These are phyloP conservation scores for Physcomitrium patens DNA, from an alignment of 225 moss, liverwort and hornwort species.

Conservation along the genomic window DNA sequence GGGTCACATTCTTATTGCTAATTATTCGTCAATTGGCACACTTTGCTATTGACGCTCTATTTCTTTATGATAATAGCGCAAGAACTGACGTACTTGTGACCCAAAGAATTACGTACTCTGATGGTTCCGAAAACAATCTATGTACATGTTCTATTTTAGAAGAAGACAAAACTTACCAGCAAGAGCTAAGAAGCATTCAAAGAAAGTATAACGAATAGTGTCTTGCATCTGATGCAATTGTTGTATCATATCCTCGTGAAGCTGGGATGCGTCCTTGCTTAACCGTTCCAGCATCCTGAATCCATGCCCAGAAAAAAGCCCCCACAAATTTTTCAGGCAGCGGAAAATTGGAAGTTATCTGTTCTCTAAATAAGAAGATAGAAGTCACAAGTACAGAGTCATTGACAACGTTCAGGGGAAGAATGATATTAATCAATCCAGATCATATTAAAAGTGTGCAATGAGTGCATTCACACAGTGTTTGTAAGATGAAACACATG, in stretches of 20 bases:
- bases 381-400: no score
- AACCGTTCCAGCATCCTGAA: conserved; percentile 87
- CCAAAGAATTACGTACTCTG: not conserved
- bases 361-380: no score
- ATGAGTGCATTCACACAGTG: not conserved
- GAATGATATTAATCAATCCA: not conserved
- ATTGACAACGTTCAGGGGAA: not conserved
- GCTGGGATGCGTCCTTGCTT: conserved; percentile 65
- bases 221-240: conserved; percentile 93
- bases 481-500: not conserved
- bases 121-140: not conserved
- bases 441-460: not conserved
- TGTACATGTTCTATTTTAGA: conserved; percentile 1
- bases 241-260: conserved; percentile 75
- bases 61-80: not conserved
- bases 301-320: not conserved
- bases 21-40: no score
- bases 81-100: not conserved
- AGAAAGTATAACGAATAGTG: conserved; percentile 82
- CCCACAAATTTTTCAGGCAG: conserved; percentile 11
- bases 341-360: not conserved
- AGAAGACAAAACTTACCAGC: conserved; percentile 50
- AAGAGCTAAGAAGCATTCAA: conserved; percentile 92
- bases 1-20: no score
- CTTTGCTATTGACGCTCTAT: no score